phyloP scores from a whole-genome alignment of 192 early-diverging fungal species.

The Gryganskiella cystojenkinii region DNA sequence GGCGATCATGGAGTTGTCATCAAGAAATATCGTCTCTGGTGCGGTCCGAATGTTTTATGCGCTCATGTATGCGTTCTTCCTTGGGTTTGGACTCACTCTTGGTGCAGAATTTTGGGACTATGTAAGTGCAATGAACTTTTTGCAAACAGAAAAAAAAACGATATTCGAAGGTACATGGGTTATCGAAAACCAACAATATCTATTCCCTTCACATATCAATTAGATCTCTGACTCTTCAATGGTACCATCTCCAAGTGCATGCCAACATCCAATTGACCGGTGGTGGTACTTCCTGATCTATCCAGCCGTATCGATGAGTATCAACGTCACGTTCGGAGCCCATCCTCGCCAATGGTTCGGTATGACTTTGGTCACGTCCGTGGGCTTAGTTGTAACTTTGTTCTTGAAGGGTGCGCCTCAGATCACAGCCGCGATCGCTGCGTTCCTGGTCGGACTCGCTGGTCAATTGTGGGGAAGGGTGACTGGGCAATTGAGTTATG shows the following conservation, averaged over 20 bases:
- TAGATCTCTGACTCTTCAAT: conserved; percentile 20
- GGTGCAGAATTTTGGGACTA: conserved; percentile 42
- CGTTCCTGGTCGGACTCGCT: conserved; percentile 50
- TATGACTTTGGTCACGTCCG: conserved; percentile 47
- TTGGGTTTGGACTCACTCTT: conserved; percentile 51
- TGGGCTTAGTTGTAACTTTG: conserved; percentile 46
- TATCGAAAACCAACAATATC: not conserved
- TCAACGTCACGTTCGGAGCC: conserved; percentile 57
- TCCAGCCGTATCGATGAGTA: conserved; percentile 40
- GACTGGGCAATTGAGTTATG: conserved; percentile 51
- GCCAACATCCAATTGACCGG: conserved; percentile 32
- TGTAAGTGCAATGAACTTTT: conserved; percentile 31
- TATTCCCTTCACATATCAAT: not conserved
- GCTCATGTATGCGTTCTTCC: conserved; percentile 56
- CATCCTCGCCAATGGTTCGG: conserved; percentile 49
- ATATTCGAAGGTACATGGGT: no score
- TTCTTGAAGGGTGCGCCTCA: conserved; percentile 35
- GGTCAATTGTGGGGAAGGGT: conserved; percentile 53
- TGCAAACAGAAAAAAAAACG: no score
- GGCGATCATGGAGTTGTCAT: conserved; percentile 54
- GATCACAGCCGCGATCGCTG: conserved; percentile 34
- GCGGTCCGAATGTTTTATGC: conserved; percentile 54
- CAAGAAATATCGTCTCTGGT: conserved; percentile 50
- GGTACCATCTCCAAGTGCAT: conserved; percentile 29
- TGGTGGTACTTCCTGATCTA: conserved; percentile 55